These are phyloP conservation scores for Aspergillus sp. DNA, from an alignment of 2,329 filamentous ascomycete species.

Conservation along the genomic window DNA sequence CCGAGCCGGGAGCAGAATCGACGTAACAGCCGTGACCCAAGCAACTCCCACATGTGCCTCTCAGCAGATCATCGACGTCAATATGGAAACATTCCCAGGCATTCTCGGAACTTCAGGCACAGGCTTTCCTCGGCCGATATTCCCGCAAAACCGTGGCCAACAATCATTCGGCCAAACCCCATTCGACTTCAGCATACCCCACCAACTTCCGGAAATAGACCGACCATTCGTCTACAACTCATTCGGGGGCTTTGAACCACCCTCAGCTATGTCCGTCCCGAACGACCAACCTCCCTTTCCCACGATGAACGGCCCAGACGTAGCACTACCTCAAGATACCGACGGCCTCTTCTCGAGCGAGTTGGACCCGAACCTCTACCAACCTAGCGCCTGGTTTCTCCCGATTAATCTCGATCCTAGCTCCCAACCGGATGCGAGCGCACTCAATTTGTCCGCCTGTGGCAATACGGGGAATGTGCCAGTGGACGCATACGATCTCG, in stretches of 20 bases:
- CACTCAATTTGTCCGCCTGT: constrained; percentile 23
- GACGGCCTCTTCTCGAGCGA: constrained; percentile 36
- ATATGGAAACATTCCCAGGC: constrained; percentile 29
- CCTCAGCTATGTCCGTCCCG: constrained; percentile 28
- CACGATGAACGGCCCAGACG: constrained; percentile 26
- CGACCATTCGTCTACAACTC: constrained; percentile 74
- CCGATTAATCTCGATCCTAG: constrained; percentile 65
- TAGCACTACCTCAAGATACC: constrained; percentile 16
- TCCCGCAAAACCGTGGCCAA: constrained; percentile 24
- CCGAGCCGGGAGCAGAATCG: constrained; percentile 28
- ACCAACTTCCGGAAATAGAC: constrained; percentile 66
- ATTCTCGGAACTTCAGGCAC: constrained; percentile 29
- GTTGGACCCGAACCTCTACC: constrained; percentile 38
- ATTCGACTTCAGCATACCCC: constrained; percentile 41
- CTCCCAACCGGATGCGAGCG: constrained; percentile 12
- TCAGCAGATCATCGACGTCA: constrained; percentile 28
- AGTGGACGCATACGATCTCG: constrained; percentile 28
- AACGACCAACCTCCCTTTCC: constrained; percentile 28
- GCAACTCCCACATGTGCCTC: constrained; percentile 20
- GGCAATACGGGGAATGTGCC: constrained; percentile 21
- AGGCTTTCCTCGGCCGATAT: constrained; percentile 40
- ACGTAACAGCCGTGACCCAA: constrained; percentile 26
- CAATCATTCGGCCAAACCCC: constrained; percentile 31
- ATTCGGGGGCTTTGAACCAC: constrained; percentile 58
- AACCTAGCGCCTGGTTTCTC: constrained; percentile 78